phyloP scores from a whole-genome alignment of 768 basidiomycete species.

The Serpula lacrymans region DNA sequence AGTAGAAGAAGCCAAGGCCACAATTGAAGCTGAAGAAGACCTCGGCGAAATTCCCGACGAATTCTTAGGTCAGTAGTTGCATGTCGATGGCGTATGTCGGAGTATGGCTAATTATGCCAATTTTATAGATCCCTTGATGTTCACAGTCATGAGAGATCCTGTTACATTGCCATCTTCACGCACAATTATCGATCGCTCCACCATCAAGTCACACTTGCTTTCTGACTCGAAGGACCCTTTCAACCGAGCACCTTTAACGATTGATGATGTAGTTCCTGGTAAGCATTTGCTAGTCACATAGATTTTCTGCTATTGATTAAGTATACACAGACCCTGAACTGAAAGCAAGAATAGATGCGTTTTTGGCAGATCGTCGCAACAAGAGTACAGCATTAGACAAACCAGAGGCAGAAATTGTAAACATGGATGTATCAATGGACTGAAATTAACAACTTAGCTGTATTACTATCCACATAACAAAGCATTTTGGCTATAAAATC shows the following conservation, averaged over 20 bases:
- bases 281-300: constrained; percentile 24
- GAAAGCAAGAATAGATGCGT: constrained; percentile 71
- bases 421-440: constrained; percentile 28
- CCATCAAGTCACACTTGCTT: constrained; percentile 92
- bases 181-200: constrained; percentile 77
- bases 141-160: constrained; percentile 92
- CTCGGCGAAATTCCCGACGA: constrained; percentile 94
- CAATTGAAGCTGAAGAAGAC: constrained; percentile 86
- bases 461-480: too few species aligned
- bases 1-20: constrained; percentile 81
- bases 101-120: constrained; percentile 1
- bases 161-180: constrained; percentile 85
- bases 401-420: constrained; percentile 21
- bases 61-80: constrained; percentile 67
- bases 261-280: constrained; percentile 81
- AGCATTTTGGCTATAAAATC: too few species aligned
- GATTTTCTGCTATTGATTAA: constrained; percentile 6
- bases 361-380: constrained; percentile 54
- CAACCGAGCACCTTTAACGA: constrained; percentile 79
- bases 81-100: neutral
- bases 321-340: constrained; percentile 55
- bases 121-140: constrained; percentile 78
- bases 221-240: constrained; percentile 94
- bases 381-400: constrained; percentile 26
- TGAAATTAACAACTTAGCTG: too few species aligned